Percentiles rank a stretch among this genome's conserved stretches.
Conservation (phyloP, 1,284 basidiomycete genomes). For the Boletus nobilissimus region DNA sequence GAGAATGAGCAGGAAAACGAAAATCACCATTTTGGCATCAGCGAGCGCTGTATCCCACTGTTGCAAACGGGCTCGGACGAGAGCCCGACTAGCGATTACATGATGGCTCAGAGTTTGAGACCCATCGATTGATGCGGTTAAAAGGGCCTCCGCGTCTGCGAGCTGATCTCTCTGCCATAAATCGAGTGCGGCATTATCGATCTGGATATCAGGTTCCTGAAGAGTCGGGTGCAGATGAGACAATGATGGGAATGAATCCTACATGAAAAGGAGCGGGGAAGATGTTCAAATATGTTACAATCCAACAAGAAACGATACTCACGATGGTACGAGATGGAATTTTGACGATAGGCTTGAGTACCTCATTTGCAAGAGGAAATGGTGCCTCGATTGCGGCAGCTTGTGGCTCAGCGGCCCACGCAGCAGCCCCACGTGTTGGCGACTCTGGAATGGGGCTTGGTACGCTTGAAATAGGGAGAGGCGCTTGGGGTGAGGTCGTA, state of each 20-base stretch:
- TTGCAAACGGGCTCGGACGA: neutral
- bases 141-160: neutral
- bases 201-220: neutral
- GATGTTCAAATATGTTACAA: neutral
- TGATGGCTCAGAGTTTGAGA: neutral
- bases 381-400: conserved; percentile 36
- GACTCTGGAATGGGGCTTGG: conserved; percentile 67
- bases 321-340: neutral
- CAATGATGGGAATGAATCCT: neutral
- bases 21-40: neutral
- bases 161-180: neutral
- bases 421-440: conserved; percentile 61
- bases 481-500: conserved; percentile 34
- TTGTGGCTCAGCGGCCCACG: conserved; percentile 43
- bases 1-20: neutral
- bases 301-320: neutral
- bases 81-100: neutral
- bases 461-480: conserved; percentile 36
- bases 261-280: neutral
- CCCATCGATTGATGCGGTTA: neutral
- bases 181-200: neutral
- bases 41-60: neutral
- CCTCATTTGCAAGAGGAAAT: conserved; percentile 46
- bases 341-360: conserved; percentile 29
- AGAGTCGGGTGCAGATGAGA: neutral